Conservation (phyloP, 768 basidiomycete genomes). For the Mycena maculata region DNA sequence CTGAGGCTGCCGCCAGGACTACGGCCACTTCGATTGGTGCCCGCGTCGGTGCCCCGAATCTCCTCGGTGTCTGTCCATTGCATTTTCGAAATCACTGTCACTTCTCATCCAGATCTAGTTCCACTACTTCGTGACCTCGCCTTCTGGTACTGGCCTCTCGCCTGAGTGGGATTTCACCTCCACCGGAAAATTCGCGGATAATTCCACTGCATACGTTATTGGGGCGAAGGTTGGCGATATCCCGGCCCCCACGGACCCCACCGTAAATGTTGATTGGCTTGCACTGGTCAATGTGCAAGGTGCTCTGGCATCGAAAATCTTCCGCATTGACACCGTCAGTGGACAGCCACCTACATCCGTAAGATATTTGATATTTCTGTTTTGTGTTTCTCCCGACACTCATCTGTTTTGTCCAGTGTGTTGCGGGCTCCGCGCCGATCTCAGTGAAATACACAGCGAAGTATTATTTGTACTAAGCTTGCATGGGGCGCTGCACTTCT, state of each 20-base stretch:
- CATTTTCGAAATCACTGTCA: too few species aligned
- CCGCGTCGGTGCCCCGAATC: neutral
- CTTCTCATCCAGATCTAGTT: too few species aligned
- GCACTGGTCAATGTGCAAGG: slow-evolving; percentile 49
- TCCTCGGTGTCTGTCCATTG: slow-evolving; percentile 12
- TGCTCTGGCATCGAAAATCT: slow-evolving; percentile 46
- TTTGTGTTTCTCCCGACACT: too few species aligned
- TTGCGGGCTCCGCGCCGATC: slow-evolving; percentile 4
- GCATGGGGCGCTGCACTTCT: too few species aligned
- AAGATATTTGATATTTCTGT: too few species aligned
- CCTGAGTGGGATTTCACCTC: slow-evolving; percentile 52
- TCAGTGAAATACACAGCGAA: slow-evolving; percentile 26
- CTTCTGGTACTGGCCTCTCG: slow-evolving; percentile 42
- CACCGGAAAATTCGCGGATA: slow-evolving; percentile 20
- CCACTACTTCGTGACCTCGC: slow-evolving; percentile 56
- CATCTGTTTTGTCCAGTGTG: slow-evolving; percentile 5
- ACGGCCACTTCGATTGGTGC: slow-evolving; percentile 2
- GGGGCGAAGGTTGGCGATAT: slow-evolving; percentile 41
- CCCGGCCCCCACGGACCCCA: slow-evolving; percentile 38
- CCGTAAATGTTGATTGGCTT: slow-evolving; percentile 52
- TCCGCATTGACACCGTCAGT: slow-evolving; percentile 16
- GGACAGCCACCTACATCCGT: slow-evolving; percentile 45
- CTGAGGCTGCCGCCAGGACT: slow-evolving; percentile 18
- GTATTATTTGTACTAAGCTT: slow-evolving; percentile 18
- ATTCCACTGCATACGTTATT: slow-evolving; percentile 22